phyloP scores from a whole-genome alignment of 2,329 filamentous ascomycete species.

The Colletotrichum echinochloae region DNA sequence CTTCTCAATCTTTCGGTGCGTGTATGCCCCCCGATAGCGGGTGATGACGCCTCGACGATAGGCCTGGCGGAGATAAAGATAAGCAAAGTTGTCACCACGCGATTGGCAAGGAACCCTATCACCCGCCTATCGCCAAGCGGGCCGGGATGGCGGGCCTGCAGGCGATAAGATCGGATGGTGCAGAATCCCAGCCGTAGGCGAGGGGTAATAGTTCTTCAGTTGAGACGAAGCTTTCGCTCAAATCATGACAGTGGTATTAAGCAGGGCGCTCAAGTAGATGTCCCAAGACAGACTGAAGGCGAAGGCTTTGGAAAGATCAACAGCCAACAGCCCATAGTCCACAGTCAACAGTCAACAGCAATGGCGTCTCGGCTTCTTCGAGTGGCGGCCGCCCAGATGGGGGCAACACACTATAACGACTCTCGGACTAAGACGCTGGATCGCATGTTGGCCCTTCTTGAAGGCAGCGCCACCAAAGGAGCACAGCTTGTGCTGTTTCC shows the following conservation, averaged over 20 bases:
- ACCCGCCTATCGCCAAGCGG: constrained; percentile 18
- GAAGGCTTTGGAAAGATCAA: not conserved
- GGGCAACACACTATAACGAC: constrained; percentile 54
- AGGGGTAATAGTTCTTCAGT: not conserved
- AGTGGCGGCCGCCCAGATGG: constrained; percentile 67
- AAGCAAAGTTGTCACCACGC: constrained; percentile 12
- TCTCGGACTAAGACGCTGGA: constrained; percentile 55
- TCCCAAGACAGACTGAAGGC: not conserved
- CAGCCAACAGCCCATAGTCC: not conserved
- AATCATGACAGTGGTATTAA: not conserved
- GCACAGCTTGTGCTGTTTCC: constrained; percentile 66
- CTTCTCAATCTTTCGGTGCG: not conserved
- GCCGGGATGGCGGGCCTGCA: not conserved
- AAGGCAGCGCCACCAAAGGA: constrained; percentile 56
- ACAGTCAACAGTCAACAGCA: not conserved
- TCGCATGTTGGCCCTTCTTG: constrained; percentile 63
- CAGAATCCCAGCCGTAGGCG: not conserved
- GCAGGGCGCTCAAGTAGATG: not conserved
- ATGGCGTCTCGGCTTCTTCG: constrained; percentile 22
- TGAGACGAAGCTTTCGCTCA: not conserved
- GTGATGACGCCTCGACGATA: constrained; percentile 23
- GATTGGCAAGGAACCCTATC: constrained; percentile 21
- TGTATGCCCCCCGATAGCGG: not conserved
- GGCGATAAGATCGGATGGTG: not conserved
- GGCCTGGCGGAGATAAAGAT: constrained; percentile 24